Conservation (phyloP, 495 filamentous ascomycete species). For the Alectoria sarmentosa region DNA sequence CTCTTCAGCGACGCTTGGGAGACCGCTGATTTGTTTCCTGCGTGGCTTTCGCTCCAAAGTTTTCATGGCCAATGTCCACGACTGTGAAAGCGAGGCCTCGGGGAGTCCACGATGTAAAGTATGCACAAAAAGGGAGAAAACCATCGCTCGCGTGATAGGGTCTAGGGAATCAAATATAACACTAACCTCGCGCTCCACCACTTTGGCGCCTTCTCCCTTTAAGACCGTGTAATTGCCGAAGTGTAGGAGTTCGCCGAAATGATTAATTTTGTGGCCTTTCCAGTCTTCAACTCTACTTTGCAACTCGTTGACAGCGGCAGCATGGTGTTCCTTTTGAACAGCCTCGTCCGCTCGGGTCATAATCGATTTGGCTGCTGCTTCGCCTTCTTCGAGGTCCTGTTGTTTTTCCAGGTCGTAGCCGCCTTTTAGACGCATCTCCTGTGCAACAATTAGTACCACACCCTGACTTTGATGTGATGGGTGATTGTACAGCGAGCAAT, state of each 20-base stretch:
- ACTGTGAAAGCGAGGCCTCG: not conserved
- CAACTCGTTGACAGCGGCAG: slow-evolving; percentile 73
- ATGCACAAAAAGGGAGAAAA: slow-evolving; percentile 6
- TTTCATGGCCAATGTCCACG: not conserved
- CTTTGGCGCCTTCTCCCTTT: slow-evolving; percentile 71
- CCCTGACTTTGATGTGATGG: not conserved
- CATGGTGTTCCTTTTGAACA: slow-evolving; percentile 75
- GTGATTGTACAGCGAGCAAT: slow-evolving; percentile 63
- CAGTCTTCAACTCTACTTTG: slow-evolving; percentile 88
- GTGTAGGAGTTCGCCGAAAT: slow-evolving; percentile 81
- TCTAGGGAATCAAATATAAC: slow-evolving; percentile 21
- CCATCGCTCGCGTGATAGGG: slow-evolving; percentile 11
- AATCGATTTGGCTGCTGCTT: slow-evolving; percentile 67
- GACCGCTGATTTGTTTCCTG: not conserved
- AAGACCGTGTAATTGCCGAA: slow-evolving; percentile 92
- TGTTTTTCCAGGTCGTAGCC: slow-evolving; percentile 59
- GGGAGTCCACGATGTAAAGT: not conserved
- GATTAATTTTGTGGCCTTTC: slow-evolving; percentile 85
- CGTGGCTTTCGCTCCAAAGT: not conserved
- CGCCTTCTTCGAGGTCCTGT: slow-evolving; percentile 61
- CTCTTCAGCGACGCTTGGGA: slow-evolving; percentile 12
- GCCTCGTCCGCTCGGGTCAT: slow-evolving; percentile 82
- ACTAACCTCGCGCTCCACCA: slow-evolving; percentile 78
- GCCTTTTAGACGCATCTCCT: slow-evolving; percentile 83
- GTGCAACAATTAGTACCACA: slow-evolving; percentile 10